Evolutionary conservation across 2,329 filamentous ascomycete genomes (phyloP).

Genomic region (Fusarium sp.): DNA sequence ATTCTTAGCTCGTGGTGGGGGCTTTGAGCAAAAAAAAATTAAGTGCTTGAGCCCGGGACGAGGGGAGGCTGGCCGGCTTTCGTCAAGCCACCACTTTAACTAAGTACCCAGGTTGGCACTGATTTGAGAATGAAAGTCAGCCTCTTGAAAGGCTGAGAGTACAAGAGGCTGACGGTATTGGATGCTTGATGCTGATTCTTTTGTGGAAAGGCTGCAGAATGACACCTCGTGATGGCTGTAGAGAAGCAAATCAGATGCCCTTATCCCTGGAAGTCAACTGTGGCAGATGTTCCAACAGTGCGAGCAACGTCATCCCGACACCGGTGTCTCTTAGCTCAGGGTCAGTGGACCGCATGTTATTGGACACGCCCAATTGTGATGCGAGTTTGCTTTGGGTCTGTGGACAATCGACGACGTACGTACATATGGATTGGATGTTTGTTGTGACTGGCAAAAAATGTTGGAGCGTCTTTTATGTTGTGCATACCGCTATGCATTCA

Average conservation of each 20-base stretch:
- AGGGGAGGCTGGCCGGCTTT: slow-evolving; percentile 3
- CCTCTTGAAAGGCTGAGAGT: slow-evolving; percentile 5
- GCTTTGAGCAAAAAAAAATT: slow-evolving; percentile 1
- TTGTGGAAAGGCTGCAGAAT: slow-evolving; percentile 10
- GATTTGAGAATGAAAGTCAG: neutral
- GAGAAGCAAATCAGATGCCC: slow-evolving; percentile 12
- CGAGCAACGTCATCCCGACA: slow-evolving; percentile 22
- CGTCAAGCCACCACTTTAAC: slow-evolving; percentile 17
- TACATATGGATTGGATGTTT: neutral
- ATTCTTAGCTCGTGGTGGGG: slow-evolving; percentile 28
- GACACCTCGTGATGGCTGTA: slow-evolving; percentile 5
- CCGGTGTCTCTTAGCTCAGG: slow-evolving; percentile 6
- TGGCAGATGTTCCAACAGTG: slow-evolving; percentile 36
- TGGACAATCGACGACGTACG: neutral
- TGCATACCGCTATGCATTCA: slow-evolving; percentile 39
- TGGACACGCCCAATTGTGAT: slow-evolving; percentile 15
- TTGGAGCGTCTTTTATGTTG: slow-evolving; percentile 36
- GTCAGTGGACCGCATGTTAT: slow-evolving; percentile 15
- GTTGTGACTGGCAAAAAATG: slow-evolving; percentile 13
- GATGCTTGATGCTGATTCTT: neutral
- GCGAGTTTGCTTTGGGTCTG: slow-evolving; percentile 2
- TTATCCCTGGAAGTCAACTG: neutral
- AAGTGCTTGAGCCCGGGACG: slow-evolving; percentile 1
- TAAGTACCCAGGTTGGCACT: neutral
- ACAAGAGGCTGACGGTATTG: slow-evolving; percentile 10